Evolutionary conservation across 768 basidiomycete species (phyloP).

Genomic region (Leccinellum luteum): DNA sequence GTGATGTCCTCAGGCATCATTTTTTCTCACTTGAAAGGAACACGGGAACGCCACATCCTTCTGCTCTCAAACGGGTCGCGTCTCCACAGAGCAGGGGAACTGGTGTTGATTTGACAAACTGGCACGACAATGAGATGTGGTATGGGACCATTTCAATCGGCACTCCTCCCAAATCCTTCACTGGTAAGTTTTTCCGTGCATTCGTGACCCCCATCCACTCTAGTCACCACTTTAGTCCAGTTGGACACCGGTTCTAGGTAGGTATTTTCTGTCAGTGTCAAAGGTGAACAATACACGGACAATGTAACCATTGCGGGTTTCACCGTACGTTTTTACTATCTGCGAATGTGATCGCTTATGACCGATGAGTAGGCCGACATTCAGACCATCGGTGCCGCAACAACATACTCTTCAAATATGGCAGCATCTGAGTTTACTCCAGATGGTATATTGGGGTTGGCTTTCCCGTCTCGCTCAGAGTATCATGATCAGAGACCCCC

Average conservation of each 20-base stretch:
- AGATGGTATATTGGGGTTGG: conserved; percentile 31
- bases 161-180: neutral
- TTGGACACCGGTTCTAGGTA: conserved; percentile 31
- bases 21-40: neutral
- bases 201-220: neutral
- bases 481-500: conserved; percentile 17
- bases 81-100: neutral
- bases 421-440: neutral
- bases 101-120: neutral
- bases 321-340: neutral
- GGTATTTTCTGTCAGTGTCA: neutral
- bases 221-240: conserved; percentile 6
- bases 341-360: neutral
- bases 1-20: neutral
- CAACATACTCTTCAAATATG: conserved; percentile 1
- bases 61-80: neutral
- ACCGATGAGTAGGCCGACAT: conserved; percentile 2
- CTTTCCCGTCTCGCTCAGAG: conserved; percentile 24
- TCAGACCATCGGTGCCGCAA: conserved; percentile 14
- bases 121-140: neutral
- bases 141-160: conserved; percentile 9
- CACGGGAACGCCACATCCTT: neutral
- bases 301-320: conserved; percentile 5
- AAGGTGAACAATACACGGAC: conserved; percentile 39
- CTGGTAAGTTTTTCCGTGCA: neutral